Base-by-base conservation (phyloP, 345 rosid genomes). In the Clarkia xantiana region DNA sequence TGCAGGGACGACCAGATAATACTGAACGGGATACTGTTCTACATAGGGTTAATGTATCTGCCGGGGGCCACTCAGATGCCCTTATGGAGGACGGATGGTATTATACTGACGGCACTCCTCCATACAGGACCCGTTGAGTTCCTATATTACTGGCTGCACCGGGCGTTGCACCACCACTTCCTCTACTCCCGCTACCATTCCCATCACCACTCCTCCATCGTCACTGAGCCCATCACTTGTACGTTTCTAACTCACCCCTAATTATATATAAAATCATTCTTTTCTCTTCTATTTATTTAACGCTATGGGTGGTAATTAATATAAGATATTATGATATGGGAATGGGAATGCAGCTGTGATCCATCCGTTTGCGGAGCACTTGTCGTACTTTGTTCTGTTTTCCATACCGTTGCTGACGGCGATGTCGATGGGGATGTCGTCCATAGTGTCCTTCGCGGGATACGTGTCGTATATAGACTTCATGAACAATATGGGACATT, bases 401-500 rank as follows among this genome's bases (percentile, higher is more conserved):
- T 58, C 67, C 0, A 60, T 78, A 3, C 94, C 97, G 11, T 0
- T 67, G 25, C 0, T 56, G 10, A 52, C 77, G 14, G 51, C 70
- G 0, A 0, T 57, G 11, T 0, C 64, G 1, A 58, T 50, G 0
- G 68, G 93, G 18, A 71, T 71, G 0, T 47, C 49, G 6, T 84
- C 89, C 2, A 18, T 65, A 0, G 29, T 13, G 11, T 43, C 68
- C 17, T 0, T 42, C 1, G 3, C 38, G 1, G 44, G 43, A 11
- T 88, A 88, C 64, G 0, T 79, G 11, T 58, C 71, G 9, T 84
- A 56, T 63, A 10, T 84, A 0, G 91, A 87, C 50, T 61, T 71
- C 11, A 88, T 88, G 94, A 88, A 81, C 72, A 74, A 84, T 47
- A 60, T 88, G 84, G 97, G 97, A 2, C 94, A 88, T 48, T 82